Base-by-base conservation (phyloP, 2,329 filamentous ascomycete genomes). In the Cladorrhinum sp. region DNA sequence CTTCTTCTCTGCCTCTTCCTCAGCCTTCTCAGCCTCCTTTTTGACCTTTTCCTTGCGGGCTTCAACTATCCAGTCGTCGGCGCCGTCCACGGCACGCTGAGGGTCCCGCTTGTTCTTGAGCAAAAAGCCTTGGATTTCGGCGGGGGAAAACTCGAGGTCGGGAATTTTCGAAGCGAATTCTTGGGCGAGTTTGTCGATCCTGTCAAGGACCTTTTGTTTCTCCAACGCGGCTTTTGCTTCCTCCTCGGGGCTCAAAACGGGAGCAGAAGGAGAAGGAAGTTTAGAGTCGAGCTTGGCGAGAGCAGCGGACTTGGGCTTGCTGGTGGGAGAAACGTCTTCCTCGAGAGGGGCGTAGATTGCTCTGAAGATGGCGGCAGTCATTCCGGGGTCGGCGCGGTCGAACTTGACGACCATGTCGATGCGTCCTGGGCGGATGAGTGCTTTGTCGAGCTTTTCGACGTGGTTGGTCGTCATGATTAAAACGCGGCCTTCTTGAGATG, bases 381-480 rank as follows among this genome's bases (percentile, higher is more conserved):
- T 86, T 14, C 70, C 75, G 1, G 69, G 69, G 64, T 86, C 83
- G 9, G 85, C 81, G 5, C 79, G 76, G 53, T 78, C 79, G 67
- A 87, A 87, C 60, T 82, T 76, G 58, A 87, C 77, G 54, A 78
- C 79, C 78, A 83, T 84, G 68, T 88, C 85, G 6, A 88, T 78
- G 5, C 85, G 81, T 1, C 85, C 85, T 0, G 85, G 84, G 0
- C 85, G 83, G 64, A 87, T 85, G 18, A 88, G 77, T 0, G 85
- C 85, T 64, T 82, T 81, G 74, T 86, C 84, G 8, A 86, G 78
- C 68, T 83, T 84, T 64, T 86, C 83, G 0, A 85, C 58, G 70
- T 86, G 83, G 66, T 87, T 87, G n/a, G 84, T 86, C 2, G 84
- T 87, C 84, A 86, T 87, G 71, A 87, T 81, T 14, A 87, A 77